Conservation (phyloP, 2,329 filamentous ascomycete genomes). For the Fusarium annulatum region DNA sequence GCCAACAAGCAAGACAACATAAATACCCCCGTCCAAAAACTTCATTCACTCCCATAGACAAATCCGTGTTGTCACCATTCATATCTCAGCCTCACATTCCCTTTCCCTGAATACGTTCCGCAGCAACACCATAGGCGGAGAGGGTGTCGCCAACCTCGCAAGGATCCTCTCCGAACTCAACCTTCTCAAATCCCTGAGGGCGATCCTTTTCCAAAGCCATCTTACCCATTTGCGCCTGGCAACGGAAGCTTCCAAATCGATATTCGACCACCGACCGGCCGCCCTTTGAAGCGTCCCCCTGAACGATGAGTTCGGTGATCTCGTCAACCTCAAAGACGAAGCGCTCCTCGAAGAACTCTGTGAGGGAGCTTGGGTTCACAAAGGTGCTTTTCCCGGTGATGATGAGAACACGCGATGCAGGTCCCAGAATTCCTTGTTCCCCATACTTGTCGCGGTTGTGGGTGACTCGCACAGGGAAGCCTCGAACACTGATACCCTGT, state of each 20-base stretch:
- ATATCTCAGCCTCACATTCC: slow-evolving; percentile 40
- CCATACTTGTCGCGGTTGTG: slow-evolving; percentile 62
- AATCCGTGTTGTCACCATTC: background rate
- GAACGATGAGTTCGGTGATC: slow-evolving; percentile 48
- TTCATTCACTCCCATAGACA: background rate
- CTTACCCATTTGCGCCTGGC: slow-evolving; percentile 63
- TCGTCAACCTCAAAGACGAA: slow-evolving; percentile 62
- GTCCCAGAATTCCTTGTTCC: slow-evolving; percentile 44
- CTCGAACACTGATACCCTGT: slow-evolving; percentile 51
- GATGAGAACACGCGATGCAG: slow-evolving; percentile 61
- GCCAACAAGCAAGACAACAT: slow-evolving; percentile 5
- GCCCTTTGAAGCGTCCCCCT: slow-evolving; percentile 20
- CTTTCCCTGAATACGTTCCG: slow-evolving; percentile 48
- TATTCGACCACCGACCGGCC: slow-evolving; percentile 57
- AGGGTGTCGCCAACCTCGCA: slow-evolving; percentile 51
- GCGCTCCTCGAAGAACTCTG: slow-evolving; percentile 54
- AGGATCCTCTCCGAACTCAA: slow-evolving; percentile 53
- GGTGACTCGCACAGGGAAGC: slow-evolving; percentile 52
- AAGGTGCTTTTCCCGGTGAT: slow-evolving; percentile 58
- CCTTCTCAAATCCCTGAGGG: slow-evolving; percentile 51
- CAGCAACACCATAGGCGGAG: slow-evolving; percentile 48
- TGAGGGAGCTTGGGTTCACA: slow-evolving; percentile 56
- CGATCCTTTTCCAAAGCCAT: slow-evolving; percentile 52
- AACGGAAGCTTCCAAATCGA: slow-evolving; percentile 65
- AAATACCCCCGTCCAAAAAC: slow-evolving; percentile 1